A percentile compares a stretch with the other conserved stretches of the same genome.
Conservation (phyloP, 169 alveolate genomes). For the Eimeria acervulina region DNA sequence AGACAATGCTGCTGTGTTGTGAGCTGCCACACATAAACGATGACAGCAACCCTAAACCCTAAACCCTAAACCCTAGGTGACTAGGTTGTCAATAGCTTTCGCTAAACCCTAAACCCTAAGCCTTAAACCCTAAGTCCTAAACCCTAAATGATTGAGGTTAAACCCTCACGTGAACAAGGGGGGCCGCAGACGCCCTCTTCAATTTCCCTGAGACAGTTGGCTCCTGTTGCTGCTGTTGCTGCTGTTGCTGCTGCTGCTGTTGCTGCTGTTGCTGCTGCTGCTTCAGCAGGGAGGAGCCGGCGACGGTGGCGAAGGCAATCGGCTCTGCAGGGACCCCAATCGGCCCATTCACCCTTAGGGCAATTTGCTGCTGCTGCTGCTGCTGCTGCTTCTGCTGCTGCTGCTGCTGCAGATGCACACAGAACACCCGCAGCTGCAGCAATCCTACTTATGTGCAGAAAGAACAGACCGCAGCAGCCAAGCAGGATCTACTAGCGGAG, state of each 20-base stretch:
- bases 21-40: no score
- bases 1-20: not conserved
- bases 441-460: not conserved
- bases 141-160: not conserved
- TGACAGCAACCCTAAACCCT: not conserved
- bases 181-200: conserved; percentile 25
- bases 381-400: no score
- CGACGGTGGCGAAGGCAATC: conserved; percentile 15
- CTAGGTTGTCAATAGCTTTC: not conserved
- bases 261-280: not conserved
- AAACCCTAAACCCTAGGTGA: not conserved
- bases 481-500: not conserved
- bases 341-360: conserved; percentile 25
- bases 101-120: not conserved
- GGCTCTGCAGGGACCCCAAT: conserved; percentile 36
- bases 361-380: no score
- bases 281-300: conserved; percentile 5
- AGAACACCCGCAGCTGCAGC: not conserved
- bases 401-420: no score
- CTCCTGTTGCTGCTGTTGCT: not conserved
- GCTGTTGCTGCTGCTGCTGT: not conserved
- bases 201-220: not conserved
- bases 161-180: not conserved
- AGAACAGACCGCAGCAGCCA: not conserved
- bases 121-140: conserved; percentile 2